Conservation (phyloP, 768 basidiomycete species). For the Lactarius deliciosus region DNA sequence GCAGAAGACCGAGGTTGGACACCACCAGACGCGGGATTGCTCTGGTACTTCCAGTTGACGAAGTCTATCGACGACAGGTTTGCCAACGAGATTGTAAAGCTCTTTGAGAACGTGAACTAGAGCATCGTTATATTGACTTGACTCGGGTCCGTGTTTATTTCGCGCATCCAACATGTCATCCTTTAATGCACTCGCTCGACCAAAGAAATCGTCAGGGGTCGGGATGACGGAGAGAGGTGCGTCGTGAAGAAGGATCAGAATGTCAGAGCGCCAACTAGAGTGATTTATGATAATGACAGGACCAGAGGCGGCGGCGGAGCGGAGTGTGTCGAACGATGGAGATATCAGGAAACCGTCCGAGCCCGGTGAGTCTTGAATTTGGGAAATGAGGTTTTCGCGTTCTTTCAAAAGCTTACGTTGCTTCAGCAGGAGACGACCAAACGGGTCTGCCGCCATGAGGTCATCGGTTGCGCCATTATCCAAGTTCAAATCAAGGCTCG, state of each 20-base stretch:
- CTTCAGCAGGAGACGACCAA: background rate
- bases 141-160: background rate
- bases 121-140: background rate
- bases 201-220: background rate
- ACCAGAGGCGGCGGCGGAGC: background rate
- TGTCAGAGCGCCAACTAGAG: background rate
- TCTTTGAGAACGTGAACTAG: background rate
- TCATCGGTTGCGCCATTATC: background rate
- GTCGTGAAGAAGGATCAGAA: background rate
- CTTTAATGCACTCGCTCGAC: background rate
- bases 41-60: background rate
- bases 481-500: background rate
- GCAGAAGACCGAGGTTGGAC: background rate
- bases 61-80: background rate
- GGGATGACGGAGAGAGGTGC: background rate
- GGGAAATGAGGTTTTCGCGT: background rate
- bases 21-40: background rate
- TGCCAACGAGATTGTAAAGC: background rate
- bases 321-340: background rate
- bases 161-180: background rate
- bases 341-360: background rate
- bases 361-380: background rate
- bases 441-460: background rate
- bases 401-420: background rate
- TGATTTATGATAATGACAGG: background rate